Conservation (phyloP, 2,329 filamentous ascomycete genomes). For the Neonectria neomacrospora region DNA sequence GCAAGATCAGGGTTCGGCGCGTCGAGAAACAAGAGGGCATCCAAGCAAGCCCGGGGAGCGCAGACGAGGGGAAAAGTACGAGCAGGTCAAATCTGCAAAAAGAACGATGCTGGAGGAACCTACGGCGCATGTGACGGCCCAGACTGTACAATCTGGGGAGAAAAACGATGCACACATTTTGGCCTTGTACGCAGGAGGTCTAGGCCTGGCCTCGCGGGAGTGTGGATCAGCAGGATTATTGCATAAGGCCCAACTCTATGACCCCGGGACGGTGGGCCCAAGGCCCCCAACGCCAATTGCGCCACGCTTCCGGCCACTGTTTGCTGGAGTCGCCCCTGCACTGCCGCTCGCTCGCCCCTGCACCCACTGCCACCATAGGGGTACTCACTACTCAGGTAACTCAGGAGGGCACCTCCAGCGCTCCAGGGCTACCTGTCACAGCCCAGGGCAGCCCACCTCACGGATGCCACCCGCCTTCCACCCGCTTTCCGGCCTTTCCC, state of each 20-base stretch:
- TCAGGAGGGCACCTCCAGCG: slow-evolving; percentile 14
- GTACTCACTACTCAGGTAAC: slow-evolving; percentile 12
- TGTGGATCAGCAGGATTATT: slow-evolving; percentile 48
- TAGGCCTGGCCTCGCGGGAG: slow-evolving; percentile 19
- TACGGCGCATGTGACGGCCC: slow-evolving; percentile 49
- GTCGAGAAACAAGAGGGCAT: slow-evolving; percentile 43
- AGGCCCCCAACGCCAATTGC: slow-evolving; percentile 5
- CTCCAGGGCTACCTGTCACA: slow-evolving; percentile 24
- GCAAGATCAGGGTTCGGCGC: slow-evolving; percentile 30
- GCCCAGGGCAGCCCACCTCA: background rate
- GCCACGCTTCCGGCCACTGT: slow-evolving; percentile 7
- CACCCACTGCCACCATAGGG: slow-evolving; percentile 18
- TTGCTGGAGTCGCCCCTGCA: slow-evolving; percentile 15
- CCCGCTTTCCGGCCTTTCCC: slow-evolving; percentile 2
- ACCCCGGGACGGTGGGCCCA: slow-evolving; percentile 17
- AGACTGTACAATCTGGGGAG: slow-evolving; percentile 42
- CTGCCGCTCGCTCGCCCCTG: background rate
- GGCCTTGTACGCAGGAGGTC: slow-evolving; percentile 22
- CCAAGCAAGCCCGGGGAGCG: slow-evolving; percentile 32
- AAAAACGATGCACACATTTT: slow-evolving; percentile 40
- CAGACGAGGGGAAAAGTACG: slow-evolving; percentile 24
- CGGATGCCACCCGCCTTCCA: background rate
- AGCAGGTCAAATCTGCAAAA: slow-evolving; percentile 24
- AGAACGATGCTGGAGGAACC: slow-evolving; percentile 39
- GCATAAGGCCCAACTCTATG: slow-evolving; percentile 29